Evolutionary conservation across 345 rosid species (phyloP).

Genomic region (Citrus sp.): DNA sequence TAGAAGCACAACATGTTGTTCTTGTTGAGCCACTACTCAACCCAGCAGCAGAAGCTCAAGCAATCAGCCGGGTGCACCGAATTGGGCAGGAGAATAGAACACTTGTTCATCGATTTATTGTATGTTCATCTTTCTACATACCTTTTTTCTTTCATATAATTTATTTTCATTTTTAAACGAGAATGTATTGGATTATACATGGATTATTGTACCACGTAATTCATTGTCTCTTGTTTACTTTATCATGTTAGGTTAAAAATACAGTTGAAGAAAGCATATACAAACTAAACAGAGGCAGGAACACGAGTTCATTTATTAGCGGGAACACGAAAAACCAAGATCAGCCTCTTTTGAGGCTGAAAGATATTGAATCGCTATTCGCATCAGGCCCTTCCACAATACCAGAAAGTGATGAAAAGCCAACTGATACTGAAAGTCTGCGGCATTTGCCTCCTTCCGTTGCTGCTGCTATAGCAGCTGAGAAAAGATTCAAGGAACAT

Average conservation of each 20-base stretch:
- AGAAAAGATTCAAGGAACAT: conserved; percentile 62
- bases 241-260: conserved; percentile 50
- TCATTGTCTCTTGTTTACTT: conserved; percentile 11
- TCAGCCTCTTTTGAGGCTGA: conserved; percentile 70
- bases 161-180: not conserved
- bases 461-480: conserved; percentile 92
- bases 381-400: conserved; percentile 30
- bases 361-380: conserved; percentile 78
- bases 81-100: conserved; percentile 82
- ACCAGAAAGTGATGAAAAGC: conserved; percentile 35
- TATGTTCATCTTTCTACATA: conserved; percentile 29
- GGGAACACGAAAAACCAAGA: conserved; percentile 90
- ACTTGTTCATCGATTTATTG: conserved; percentile 85
- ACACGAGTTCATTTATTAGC: conserved; percentile 53
- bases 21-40: conserved; percentile 91
- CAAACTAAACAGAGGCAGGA: conserved; percentile 81
- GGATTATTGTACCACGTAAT: not conserved
- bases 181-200: not conserved
- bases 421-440: conserved; percentile 36
- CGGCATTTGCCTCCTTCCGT: conserved; percentile 69
- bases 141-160: not conserved
- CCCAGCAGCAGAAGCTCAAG: conserved; percentile 98
- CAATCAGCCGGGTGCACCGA: conserved; percentile 89
- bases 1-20: conserved; percentile 93
- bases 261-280: conserved; percentile 94